Evolutionary conservation across 2,329 filamentous ascomycete genomes (phyloP).

Genomic region (Scleromitrula shiraiana): DNA sequence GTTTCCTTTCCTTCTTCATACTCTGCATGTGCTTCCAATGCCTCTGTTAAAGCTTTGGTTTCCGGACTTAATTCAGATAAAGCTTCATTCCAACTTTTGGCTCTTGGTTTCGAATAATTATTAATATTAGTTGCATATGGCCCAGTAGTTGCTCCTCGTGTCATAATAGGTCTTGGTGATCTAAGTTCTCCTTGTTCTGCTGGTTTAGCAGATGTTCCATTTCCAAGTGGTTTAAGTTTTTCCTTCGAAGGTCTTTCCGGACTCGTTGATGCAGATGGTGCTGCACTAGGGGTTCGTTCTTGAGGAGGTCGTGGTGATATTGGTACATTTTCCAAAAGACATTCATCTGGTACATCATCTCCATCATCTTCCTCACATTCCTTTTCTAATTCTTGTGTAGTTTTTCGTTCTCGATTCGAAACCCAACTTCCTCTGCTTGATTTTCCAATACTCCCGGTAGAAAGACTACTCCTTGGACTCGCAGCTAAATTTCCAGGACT

Average conservation of each 20-base stretch:
- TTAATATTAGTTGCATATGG: conserved; percentile 50
- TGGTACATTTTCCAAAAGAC: conserved; percentile 74
- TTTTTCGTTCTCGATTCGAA: conserved; percentile 55
- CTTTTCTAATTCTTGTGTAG: conserved; percentile 61
- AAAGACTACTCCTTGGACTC: conserved; percentile 19
- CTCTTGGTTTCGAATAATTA: conserved; percentile 41
- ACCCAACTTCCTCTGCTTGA: conserved; percentile 54
- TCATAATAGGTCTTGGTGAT: conserved; percentile 36
- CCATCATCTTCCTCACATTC: conserved; percentile 72
- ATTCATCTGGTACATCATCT: conserved; percentile 71
- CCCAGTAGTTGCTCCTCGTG: conserved; percentile 33
- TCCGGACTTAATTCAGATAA: conserved; percentile 63
- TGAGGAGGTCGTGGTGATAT: conserved; percentile 62
- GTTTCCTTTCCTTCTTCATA: conserved; percentile 46
- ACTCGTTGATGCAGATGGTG: conserved; percentile 38
- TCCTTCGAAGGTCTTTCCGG: conserved; percentile 26
- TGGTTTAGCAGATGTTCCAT: conserved; percentile 53
- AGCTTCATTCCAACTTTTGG: conserved; percentile 68
- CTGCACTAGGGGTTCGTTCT: conserved; percentile 46
- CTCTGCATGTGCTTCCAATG: conserved; percentile 70
- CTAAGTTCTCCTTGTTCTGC: conserved; percentile 49
- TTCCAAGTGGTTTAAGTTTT: conserved; percentile 36
- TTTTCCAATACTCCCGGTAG: conserved; percentile 13
- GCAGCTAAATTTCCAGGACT: conserved; percentile 21
- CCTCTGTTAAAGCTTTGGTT: conserved; percentile 66